Evolutionary conservation across 2,329 filamentous ascomycete genomes (phyloP).

Genomic region (Mycogone perniciosa): DNA sequence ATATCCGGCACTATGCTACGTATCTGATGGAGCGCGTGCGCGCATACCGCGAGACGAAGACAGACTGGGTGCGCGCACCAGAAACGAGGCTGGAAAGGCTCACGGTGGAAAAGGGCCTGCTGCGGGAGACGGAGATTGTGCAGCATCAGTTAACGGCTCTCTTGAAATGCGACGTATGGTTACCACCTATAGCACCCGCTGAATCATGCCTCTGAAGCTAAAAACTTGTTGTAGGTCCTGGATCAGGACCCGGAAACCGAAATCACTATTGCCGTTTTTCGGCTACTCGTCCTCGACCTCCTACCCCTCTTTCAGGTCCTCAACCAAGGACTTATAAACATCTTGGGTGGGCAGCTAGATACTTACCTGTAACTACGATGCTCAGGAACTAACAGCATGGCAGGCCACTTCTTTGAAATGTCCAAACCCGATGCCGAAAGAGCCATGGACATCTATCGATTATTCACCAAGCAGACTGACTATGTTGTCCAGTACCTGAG

Average conservation of each 20-base stretch:
- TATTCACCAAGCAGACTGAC: constrained; percentile 87
- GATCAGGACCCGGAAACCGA: constrained; percentile 90
- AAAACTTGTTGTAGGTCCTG: constrained; percentile 55
- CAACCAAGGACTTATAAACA: constrained; percentile 96
- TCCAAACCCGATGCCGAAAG: constrained; percentile 88
- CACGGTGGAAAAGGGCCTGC: constrained; percentile 81
- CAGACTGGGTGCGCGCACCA: constrained; percentile 81
- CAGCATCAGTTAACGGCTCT: constrained; percentile 82
- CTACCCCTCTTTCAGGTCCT: constrained; percentile 87
- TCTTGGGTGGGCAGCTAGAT: constrained; percentile 60
- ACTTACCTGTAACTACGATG: too few relatives aligned
- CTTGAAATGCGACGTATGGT: constrained; percentile 78
- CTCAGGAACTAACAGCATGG: constrained; percentile 3
- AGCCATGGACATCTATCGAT: constrained; percentile 85
- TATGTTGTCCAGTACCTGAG: constrained; percentile 85
- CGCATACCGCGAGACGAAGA: constrained; percentile 76
- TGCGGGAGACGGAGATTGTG: constrained; percentile 86
- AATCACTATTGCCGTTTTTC: constrained; percentile 90
- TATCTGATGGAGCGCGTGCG: constrained; percentile 79
- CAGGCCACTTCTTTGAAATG: constrained; percentile 98
- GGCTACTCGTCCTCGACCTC: constrained; percentile 83
- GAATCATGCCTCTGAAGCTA: not conserved
- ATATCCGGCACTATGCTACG: constrained; percentile 84
- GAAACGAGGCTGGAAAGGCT: constrained; percentile 79
- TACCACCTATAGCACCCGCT: not conserved